Evolutionary conservation across 1,139 yeast genomes (phyloP), one percentile per base, ranked within the genome.

Genomic region (Scheffersomyces illinoinensis): DNA sequence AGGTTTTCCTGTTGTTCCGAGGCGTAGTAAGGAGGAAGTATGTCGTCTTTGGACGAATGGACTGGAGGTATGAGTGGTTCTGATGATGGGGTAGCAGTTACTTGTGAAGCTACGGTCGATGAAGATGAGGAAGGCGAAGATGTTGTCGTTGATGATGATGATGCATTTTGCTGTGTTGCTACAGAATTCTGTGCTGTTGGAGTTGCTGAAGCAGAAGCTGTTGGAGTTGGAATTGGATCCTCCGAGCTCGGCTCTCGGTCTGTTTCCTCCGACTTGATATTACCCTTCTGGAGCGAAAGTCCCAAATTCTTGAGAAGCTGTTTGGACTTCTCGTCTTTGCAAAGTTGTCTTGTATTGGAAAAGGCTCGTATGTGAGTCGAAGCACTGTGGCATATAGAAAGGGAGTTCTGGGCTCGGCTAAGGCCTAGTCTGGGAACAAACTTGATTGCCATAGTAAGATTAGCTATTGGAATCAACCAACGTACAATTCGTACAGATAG

Each of bases 301-400:
- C 77, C 78, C 53, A 76, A 65, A 53, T 65, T 67, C 61, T 72
- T 72, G 55, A 76, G 69, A 48, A 68, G 64, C 56, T 71, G 71
- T 55, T 72, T 73, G 46, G 71, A 65, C 55, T 73, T 72, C 54
- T 73, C 76, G 60, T 71, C 76, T 56, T 62, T 64, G 53, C 53
- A 47, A 43, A 33, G 43, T 5, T 33, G 43, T 33, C 10, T 33
- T 33, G 43, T 33, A 3, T 33, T 7, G 1, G 43, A 33, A 33
- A 33, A 14, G 43, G 43, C 17, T 33, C 43, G 43, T 33, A 33
- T 5, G 7, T 33, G 43, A 33, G 17, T 14, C 14, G 17, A 33
- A 12, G 43, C 17, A 33, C 43, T 10, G 43, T 33, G 43, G 43
- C 43, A 33, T 3, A 12, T 33, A 33, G 17, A 33, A 10, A 33